A percentile compares a stretch with the other conserved stretches of the same genome.
Evolutionary conservation across 768 basidiomycete genomes (phyloP).

Genomic region (Pleurotus salmoneostramineus): DNA sequence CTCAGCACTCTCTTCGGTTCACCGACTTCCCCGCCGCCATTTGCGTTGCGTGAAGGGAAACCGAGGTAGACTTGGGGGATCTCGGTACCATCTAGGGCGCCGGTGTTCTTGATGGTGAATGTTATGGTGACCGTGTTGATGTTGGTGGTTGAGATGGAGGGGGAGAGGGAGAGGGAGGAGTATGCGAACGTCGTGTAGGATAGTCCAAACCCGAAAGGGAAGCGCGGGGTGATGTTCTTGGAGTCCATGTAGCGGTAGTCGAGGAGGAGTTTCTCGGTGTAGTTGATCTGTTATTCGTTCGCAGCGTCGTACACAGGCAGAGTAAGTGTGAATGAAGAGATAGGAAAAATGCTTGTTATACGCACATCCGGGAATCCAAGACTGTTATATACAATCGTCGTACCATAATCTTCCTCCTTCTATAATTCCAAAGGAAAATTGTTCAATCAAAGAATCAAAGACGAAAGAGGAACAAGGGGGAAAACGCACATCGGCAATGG

Average conservation of each 20-base stretch:
- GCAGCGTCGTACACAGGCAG: too few relatives aligned
- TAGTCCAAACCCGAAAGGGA: slow-evolving; percentile 9
- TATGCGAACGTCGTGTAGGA: slow-evolving; percentile 84
- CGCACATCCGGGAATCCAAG: slow-evolving; percentile 32
- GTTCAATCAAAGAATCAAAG: slow-evolving; percentile 32
- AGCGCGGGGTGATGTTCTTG: slow-evolving; percentile 4
- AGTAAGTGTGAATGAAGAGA: too few relatives aligned
- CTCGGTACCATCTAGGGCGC: slow-evolving; percentile 55
- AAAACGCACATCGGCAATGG: slow-evolving; percentile 63
- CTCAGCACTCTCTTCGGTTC: slow-evolving; percentile 71
- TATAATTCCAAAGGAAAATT: slow-evolving; percentile 10
- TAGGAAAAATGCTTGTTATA: too few relatives aligned
- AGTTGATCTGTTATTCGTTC: slow-evolving; percentile 43
- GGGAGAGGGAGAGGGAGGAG: slow-evolving; percentile 45
- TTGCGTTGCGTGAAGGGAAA: slow-evolving; percentile 35
- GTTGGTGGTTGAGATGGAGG: slow-evolving; percentile 32
- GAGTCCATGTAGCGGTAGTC: slow-evolving; percentile 20
- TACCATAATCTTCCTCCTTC: slow-evolving; percentile 37
- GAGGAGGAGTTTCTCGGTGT: slow-evolving; percentile 56
- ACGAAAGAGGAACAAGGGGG: slow-evolving; percentile 64
- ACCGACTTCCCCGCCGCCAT: slow-evolving; percentile 30
- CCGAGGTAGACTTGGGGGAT: slow-evolving; percentile 78
- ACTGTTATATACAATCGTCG: slow-evolving; percentile 38
- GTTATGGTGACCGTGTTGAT: slow-evolving; percentile 27
- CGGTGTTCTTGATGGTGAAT: slow-evolving; percentile 67